Evolutionary conservation across 2,329 filamentous ascomycete genomes (phyloP), one percentile per base, ranked within the genome.

Genomic region (Aspergillus arachidicola): DNA sequence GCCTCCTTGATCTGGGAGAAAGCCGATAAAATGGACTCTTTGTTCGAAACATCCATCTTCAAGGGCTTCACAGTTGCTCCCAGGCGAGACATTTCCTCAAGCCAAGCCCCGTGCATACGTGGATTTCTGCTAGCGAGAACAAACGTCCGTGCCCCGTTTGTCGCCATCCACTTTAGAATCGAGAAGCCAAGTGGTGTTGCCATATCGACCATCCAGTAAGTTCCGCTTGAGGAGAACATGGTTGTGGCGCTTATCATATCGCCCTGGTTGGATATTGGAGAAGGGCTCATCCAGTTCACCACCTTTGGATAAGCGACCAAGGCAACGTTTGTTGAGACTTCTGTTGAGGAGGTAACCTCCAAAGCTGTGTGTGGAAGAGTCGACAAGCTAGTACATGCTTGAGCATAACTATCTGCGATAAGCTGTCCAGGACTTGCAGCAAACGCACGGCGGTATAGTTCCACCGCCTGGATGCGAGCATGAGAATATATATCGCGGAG

Each of bases 131-230:
- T 28, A 2, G 54, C 14, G 2, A 57, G 34, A 6, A 57, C 54
- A 43, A 57, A 43, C 6, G 21, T 43, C 23, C 36, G 34, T 12
- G 36, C 36, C 1, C 54, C 54, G 2, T 57, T 43, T 14, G 14
- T 43, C 36, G 23, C 54, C 34, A 43, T 43, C 54, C 54, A 57
- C 28, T 11, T 28, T 21, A 43, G 2, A 57, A 57, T 41, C 32
- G 54, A 57, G 14, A 57, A 43, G 7, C 54, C 54, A 1, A 57
- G 54, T 9, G 34, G 21, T n/a, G 34, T 38, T 19, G 21, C 36
- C 54, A 57, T 57, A 28, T 43, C 36, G 5, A 57, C 19, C 54
- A 57, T 45, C 34, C 34, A 43, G 36, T 57, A 57, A 4, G 54
- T 57, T 57, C 36, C 36, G 2, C 10, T 16, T 4, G 34, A 19